A percentile compares a stretch with the other conserved stretches of the same genome.
Conservation (phyloP, 139 green algal genomes). For the Tetraselmis striata region DNA sequence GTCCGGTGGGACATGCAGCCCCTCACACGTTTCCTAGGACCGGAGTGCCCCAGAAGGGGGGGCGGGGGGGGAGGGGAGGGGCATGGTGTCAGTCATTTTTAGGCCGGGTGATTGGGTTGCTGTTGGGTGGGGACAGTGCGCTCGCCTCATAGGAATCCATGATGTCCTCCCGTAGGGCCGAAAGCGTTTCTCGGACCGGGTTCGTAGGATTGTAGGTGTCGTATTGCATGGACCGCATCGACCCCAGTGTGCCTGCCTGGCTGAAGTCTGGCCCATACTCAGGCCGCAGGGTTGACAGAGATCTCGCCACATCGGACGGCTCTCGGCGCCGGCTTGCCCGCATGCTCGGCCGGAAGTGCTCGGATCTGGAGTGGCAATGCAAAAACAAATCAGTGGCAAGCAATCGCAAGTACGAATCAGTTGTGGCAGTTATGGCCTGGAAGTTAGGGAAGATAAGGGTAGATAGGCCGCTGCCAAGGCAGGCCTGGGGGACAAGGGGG, state of each 20-base stretch:
- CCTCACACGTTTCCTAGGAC: not conserved
- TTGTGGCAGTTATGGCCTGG: not conserved
- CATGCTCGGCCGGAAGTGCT: not conserved
- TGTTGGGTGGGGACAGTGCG: no score
- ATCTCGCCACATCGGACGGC: not conserved
- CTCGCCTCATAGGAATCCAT: not conserved
- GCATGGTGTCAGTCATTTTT: no score
- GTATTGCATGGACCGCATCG: not conserved
- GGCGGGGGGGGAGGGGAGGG: no score
- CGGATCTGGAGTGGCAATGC: not conserved
- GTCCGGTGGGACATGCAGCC: not conserved
- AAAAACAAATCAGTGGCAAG: not conserved
- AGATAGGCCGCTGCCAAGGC: not conserved
- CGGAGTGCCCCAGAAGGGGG: no score
- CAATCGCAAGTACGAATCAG: not conserved
- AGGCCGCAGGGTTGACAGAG: not conserved
- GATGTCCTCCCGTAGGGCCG: not conserved
- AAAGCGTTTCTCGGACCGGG: not conserved
- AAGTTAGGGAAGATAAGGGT: not conserved
- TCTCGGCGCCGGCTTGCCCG: not conserved
- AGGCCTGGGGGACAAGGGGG: not conserved
- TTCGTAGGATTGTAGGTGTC: not conserved
- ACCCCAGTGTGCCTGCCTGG: not conserved
- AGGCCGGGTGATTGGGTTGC: no score
- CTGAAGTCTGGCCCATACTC: not conserved